Percentiles rank a stretch among this genome's conserved stretches.
Evolutionary conservation across 306 rosid genomes (phyloP).

Genomic region (Trichosanthes truncata): DNA sequence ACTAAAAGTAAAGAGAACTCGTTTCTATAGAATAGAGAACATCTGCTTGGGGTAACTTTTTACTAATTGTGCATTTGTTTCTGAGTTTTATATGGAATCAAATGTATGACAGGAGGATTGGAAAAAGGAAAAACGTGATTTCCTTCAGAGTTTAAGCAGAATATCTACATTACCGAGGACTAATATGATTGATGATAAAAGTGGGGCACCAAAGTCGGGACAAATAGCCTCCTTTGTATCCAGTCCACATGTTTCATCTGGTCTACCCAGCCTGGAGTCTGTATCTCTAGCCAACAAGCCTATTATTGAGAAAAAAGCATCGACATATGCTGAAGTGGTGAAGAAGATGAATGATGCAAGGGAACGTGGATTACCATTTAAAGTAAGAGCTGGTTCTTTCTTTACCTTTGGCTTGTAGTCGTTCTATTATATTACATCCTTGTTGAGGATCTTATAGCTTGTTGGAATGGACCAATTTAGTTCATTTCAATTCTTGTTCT

Average conservation of each 20-base stretch:
- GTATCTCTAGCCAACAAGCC: constrained; percentile 58
- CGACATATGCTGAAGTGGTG: constrained; percentile 71
- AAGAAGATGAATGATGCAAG: constrained; percentile 77
- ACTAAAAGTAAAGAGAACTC: neutral
- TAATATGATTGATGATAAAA: constrained; percentile 39
- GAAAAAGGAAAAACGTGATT: constrained; percentile 94
- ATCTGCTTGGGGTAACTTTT: neutral
- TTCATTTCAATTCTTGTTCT: neutral
- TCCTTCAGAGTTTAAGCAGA: constrained; percentile 84
- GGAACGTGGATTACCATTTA: constrained; percentile 67
- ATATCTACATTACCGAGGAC: constrained; percentile 87
- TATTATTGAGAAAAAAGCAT: constrained; percentile 63
- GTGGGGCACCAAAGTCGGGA: constrained; percentile 41
- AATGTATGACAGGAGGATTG: constrained; percentile 78
- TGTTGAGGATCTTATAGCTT: neutral
- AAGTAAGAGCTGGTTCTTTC: constrained; percentile 35
- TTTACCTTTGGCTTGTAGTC: neutral
- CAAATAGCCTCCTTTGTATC: constrained; percentile 43
- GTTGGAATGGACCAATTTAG: neutral
- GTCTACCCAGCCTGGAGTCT: constrained; percentile 38
- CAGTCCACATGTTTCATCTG: constrained; percentile 46
- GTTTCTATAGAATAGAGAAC: too few relatives aligned
- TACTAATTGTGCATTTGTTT: constrained; percentile 11
- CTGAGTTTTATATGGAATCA: constrained; percentile 19
- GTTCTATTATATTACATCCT: neutral